Evolutionary conservation across 257 asterid genomes (phyloP).

Genomic region (Leonotis leonurus): DNA sequence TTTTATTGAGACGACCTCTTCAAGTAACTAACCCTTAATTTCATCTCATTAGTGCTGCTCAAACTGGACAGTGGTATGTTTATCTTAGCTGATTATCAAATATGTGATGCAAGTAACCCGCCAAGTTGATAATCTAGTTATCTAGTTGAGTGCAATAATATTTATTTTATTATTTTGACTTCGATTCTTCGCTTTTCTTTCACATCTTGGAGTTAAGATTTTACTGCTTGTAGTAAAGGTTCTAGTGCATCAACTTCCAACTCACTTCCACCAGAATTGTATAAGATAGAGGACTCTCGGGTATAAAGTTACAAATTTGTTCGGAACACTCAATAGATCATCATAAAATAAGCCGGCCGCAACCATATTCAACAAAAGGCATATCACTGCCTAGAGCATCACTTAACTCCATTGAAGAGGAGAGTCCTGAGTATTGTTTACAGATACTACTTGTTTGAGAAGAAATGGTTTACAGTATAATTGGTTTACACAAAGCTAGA

Average conservation of each 20-base stretch:
- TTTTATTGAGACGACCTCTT: background rate
- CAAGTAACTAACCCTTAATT: background rate
- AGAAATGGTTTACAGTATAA: background rate
- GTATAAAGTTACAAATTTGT: background rate
- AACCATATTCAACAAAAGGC: background rate
- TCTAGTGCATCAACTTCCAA: background rate
- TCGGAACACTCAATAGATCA: background rate
- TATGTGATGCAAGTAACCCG: background rate
- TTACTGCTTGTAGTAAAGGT: background rate
- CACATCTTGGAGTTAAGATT: background rate
- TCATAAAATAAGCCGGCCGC: background rate
- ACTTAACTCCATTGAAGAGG: background rate
- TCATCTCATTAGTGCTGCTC: background rate
- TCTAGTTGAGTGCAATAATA: background rate
- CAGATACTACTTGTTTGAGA: no score
- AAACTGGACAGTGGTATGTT: background rate
- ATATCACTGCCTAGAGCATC: background rate
- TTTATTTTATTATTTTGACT: background rate
- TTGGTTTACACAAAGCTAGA: no score
- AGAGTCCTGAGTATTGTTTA: background rate
- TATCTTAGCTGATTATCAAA: background rate
- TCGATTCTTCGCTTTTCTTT: background rate
- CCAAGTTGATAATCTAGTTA: background rate
- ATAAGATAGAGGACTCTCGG: background rate
- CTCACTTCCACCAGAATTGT: background rate